phyloP scores from a whole-genome alignment of 768 basidiomycete genomes.

The Hysterangium stoloniferum region DNA sequence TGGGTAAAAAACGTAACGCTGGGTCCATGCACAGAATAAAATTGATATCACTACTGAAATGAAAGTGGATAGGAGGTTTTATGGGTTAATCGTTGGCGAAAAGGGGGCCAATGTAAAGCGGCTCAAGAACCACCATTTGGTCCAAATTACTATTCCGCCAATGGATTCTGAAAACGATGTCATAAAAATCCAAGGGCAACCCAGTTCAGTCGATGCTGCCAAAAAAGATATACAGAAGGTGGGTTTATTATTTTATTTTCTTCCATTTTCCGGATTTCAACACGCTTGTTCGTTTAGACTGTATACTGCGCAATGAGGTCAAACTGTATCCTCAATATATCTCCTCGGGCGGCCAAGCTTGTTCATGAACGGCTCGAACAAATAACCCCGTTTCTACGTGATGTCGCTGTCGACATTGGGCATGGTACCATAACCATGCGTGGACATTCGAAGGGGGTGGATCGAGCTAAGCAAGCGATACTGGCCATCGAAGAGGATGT shows the following conservation, averaged over 20 bases:
- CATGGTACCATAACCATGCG: neutral
- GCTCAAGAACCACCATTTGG: neutral
- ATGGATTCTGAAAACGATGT: neutral
- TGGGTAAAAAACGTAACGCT: too few relatives aligned
- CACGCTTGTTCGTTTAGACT: too few relatives aligned
- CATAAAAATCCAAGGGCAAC: neutral
- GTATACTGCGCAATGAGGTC: too few relatives aligned
- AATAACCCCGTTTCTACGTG: neutral
- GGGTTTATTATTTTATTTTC: too few relatives aligned
- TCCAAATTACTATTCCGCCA: neutral
- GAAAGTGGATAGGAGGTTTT: neutral
- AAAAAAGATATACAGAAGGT: constrained; percentile 2
- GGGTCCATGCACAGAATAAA: too few relatives aligned
- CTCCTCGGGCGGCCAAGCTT: too few relatives aligned
- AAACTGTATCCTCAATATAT: too few relatives aligned
- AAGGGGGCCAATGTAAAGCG: neutral
- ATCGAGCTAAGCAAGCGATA: neutral
- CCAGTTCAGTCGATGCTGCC: neutral
- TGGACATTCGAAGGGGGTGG: neutral
- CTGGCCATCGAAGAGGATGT: neutral
- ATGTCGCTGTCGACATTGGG: neutral
- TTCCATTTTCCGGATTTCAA: too few relatives aligned
- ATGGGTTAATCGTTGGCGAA: neutral
- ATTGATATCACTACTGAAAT: too few relatives aligned
- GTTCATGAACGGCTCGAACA: too few relatives aligned